Evolutionary conservation across 176 grass and related monocot species (phyloP).

Genomic region (Phragmites australis): DNA sequence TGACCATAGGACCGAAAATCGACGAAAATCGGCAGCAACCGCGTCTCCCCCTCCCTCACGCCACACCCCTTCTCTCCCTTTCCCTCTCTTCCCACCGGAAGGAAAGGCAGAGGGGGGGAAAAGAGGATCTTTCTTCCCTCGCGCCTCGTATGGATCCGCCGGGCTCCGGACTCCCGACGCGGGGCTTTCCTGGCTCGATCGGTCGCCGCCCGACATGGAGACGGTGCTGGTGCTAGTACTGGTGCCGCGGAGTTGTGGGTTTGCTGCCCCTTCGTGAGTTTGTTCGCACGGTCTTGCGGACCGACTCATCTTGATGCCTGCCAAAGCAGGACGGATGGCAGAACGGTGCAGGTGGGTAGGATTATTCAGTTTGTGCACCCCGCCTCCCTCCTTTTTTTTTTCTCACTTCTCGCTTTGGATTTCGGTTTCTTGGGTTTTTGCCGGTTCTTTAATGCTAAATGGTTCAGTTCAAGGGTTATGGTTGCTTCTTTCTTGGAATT

Average conservation of each 20-base stretch:
- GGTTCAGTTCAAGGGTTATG: neutral
- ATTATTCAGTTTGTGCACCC: neutral
- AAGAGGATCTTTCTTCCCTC: neutral
- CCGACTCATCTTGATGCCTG: neutral
- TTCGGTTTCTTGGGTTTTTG: neutral
- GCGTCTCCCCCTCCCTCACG: neutral
- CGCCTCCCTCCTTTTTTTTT: neutral
- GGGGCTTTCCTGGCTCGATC: conserved; percentile 9
- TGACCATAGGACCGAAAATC: no score
- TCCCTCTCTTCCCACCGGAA: neutral
- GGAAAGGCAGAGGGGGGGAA: neutral
- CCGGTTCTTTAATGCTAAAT: neutral
- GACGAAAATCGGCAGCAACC: neutral
- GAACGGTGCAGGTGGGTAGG: neutral
- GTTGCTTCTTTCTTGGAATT: neutral
- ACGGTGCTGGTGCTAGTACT: neutral
- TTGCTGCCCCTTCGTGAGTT: neutral
- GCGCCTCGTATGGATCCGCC: neutral
- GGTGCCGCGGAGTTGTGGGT: neutral
- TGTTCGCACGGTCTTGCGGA: neutral
- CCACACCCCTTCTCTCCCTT: neutral
- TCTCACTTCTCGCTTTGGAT: neutral
- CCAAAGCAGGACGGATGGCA: neutral
- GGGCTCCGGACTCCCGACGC: conserved; percentile 13
- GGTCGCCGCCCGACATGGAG: neutral